Evolutionary conservation across 1,139 yeast genomes (phyloP).

Genomic region (Taphrina populina): DNA sequence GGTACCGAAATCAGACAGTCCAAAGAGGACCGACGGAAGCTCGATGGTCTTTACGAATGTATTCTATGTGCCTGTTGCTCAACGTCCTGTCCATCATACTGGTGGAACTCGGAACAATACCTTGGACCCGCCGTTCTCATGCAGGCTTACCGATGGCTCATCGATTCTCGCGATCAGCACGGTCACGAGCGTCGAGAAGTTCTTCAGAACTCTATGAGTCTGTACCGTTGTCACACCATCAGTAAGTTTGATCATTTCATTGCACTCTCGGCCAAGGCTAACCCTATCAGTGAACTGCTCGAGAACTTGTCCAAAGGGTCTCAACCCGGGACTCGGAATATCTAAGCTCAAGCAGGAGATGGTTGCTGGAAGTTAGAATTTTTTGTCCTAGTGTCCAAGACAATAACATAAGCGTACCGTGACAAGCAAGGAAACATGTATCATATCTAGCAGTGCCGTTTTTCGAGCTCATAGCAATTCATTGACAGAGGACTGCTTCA

Average conservation of each 20-base stretch:
- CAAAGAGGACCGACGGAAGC: constrained; percentile 89
- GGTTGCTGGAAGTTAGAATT: constrained; percentile 50
- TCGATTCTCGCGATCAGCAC: constrained; percentile 95
- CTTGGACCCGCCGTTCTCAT: constrained; percentile 97
- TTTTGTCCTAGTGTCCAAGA: too few species aligned
- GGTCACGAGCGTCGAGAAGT: constrained; percentile 74
- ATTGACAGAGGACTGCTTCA: too few species aligned
- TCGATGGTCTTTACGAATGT: constrained; percentile 96
- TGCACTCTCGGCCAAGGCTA: neutral
- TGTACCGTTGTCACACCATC: constrained; percentile 93
- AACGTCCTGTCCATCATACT: constrained; percentile 97
- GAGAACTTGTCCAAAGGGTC: constrained; percentile 92
- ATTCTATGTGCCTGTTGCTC: constrained; percentile 98
- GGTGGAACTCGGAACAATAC: constrained; percentile 99
- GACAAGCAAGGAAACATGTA: too few species aligned
- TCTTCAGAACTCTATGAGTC: constrained; percentile 95
- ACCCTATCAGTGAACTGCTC: constrained; percentile 34
- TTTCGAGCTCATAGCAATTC: too few species aligned
- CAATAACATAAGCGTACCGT: too few species aligned
- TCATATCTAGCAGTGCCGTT: too few species aligned
- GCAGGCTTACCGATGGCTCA: constrained; percentile 98
- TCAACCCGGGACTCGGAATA: constrained; percentile 97
- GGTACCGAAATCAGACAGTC: constrained; percentile 93
- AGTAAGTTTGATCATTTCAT: neutral
- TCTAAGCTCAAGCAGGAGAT: constrained; percentile 94